Percentiles rank a stretch among this genome's conserved stretches.
These are phyloP conservation scores for Ochromonas danica DNA, from an alignment of 108 stramenopile genomes.

Conservation along the genomic window DNA sequence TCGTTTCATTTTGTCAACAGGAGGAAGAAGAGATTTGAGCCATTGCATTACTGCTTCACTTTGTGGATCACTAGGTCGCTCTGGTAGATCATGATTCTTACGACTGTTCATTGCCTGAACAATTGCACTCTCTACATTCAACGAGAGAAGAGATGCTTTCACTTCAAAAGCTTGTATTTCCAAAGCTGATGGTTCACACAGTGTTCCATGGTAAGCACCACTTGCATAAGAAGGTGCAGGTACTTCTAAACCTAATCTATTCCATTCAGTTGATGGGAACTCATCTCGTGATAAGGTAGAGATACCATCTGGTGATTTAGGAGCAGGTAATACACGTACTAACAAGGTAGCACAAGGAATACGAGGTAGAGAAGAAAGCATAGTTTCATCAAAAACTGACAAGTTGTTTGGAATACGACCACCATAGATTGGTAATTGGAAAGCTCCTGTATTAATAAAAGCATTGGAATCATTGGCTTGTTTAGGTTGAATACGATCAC, in stretches of 20 bases:
- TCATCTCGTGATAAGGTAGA: conserved; percentile 2
- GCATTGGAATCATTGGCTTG: neutral
- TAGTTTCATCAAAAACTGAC: neutral
- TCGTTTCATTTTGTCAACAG: neutral
- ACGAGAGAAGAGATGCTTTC: too few relatives aligned
- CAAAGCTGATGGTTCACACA: neutral
- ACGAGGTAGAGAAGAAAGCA: neutral
- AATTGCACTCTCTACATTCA: too few relatives aligned
- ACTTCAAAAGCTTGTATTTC: neutral
- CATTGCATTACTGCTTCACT: neutral
- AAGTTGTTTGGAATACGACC: neutral
- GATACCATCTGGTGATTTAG: conserved; percentile 3
- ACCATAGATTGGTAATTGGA: conserved; percentile 8
- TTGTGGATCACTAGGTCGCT: neutral
- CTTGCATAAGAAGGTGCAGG: neutral
- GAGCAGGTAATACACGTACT: conserved; percentile 3
- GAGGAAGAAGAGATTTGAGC: neutral
- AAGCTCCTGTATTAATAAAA: neutral
- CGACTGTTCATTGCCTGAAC: too few relatives aligned
- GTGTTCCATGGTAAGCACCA: neutral
- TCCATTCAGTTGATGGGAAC: neutral
- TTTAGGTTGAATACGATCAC: neutral
- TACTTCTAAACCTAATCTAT: neutral
- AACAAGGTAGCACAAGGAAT: conserved; percentile 31
- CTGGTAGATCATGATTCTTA: neutral